Evolutionary conservation across 805 yeast genomes (phyloP).

Genomic region (Myxozyma vanderwaltii): DNA sequence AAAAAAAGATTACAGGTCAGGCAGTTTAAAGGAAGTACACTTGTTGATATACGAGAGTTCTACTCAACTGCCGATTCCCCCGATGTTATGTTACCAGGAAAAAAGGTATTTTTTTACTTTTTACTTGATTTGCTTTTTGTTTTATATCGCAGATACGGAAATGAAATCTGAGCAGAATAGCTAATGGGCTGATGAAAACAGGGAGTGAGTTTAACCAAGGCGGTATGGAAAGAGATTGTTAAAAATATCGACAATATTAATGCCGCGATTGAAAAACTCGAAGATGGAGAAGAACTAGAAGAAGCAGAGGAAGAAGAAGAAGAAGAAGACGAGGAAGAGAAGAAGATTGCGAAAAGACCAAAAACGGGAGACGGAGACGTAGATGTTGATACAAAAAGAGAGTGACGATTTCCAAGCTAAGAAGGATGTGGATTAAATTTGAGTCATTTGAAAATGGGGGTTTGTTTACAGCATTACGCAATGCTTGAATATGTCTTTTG

Average conservation of each 20-base stretch:
- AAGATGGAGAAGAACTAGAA: neutral
- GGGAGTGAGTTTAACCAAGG: slow-evolving; percentile 41
- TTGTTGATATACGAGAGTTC: slow-evolving; percentile 84
- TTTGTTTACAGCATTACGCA: neutral
- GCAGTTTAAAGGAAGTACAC: slow-evolving; percentile 62
- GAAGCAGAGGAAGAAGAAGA: neutral
- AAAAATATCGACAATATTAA: slow-evolving; percentile 31
- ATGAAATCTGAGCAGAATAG: no score
- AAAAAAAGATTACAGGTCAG: slow-evolving; percentile 75
- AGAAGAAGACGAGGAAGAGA: neutral
- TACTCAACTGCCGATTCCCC: slow-evolving; percentile 53
- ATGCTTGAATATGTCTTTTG: no score
- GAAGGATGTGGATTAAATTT: no score
- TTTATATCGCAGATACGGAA: neutral
- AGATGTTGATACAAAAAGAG: no score
- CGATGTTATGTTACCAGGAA: slow-evolving; percentile 61
- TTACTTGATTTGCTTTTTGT: no score
- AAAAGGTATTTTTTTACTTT: slow-evolving; percentile 52
- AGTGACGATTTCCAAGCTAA: no score
- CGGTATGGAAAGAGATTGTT: slow-evolving; percentile 36
- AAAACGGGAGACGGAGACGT: neutral
- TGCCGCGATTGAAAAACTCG: slow-evolving; percentile 34
- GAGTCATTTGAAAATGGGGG: no score
- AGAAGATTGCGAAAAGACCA: no score
- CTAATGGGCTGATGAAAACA: no score